Base-by-base conservation (phyloP, 2,329 filamentous ascomycete species). In the Ceratocystis smalleyi region DNA sequence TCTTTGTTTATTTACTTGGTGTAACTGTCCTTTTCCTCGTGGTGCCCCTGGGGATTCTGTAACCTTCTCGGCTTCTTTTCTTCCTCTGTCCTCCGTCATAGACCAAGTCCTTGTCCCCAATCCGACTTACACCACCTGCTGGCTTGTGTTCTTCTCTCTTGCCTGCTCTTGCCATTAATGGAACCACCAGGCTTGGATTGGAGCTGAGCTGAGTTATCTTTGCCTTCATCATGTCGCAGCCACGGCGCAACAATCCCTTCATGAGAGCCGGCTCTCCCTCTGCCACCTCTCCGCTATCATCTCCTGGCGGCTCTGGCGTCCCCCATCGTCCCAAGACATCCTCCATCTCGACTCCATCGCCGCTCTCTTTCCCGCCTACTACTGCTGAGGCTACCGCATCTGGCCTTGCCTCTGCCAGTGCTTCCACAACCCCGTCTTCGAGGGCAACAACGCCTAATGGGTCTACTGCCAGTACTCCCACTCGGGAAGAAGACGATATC, bases 161-260 rank as follows among this genome's bases (percentile, higher is more conserved):
- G 45, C 22, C 19, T 30, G 19, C 51, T 22, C 22, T 22, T 17
- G 27, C 43, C 45, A n/a, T 45, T 61, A 43, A 61, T 32, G 59
- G 43, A 19, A 22, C 45, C 47, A 7, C 40, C 54, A 57, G 54
- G 27, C 47, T 43, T 51, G 27, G 30, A 63, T 43, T 51, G 27
- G 30, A 63, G 19, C 45, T 43, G 47, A 54, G 45, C 2, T 40
- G 35, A 40, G 35, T 40, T 40, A 15, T 40, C 35, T 40, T 40
- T 40, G 35, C 35, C 45, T 63, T 61, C 63, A 61, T 45, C n/a
- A 64, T 64, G 63, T 83, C 85, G 69, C 82, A 86, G 35, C 35
- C 35, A 73, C 88, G 86, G 78, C 86, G 90, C 71, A 88, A 84
- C 72, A 92, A 89, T 75, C 88, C 89, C 17, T 95, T 96, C 73